phyloP scores from a whole-genome alignment of 257 asterid genomes.

The Sherardia arvensis region DNA sequence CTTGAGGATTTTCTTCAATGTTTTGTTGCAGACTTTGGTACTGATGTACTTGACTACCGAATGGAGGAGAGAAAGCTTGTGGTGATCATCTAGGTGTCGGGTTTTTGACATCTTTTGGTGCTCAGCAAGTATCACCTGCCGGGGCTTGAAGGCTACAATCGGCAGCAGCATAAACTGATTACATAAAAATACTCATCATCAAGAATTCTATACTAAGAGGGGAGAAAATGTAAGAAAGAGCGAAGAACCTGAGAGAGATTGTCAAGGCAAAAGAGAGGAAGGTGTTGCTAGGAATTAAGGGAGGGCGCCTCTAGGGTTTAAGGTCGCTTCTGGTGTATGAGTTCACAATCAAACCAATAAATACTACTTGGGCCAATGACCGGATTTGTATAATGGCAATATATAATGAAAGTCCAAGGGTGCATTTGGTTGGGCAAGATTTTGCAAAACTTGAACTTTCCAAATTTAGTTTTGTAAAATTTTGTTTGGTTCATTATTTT shows the following conservation, averaged over 20 bases:
- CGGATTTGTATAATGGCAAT: no score
- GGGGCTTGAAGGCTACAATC: conserved; percentile 25
- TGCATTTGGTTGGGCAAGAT: no score
- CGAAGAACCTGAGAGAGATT: not conserved
- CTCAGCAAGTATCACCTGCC: conserved; percentile 25
- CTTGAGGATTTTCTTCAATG: conserved; percentile 24
- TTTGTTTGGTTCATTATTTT: no score
- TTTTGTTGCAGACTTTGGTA: conserved; percentile 21
- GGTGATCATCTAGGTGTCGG: not conserved
- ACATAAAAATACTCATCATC: not conserved
- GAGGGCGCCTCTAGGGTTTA: not conserved
- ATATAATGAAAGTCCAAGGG: no score
- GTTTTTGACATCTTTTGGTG: conserved; percentile 13
- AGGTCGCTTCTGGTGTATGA: no score
- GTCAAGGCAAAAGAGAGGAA: not conserved
- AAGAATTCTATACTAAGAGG: not conserved
- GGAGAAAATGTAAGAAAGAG: not conserved
- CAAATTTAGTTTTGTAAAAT: no score
- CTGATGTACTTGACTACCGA: conserved; percentile 20
- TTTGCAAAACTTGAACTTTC: no score
- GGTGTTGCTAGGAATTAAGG: not conserved
- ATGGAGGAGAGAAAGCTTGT: conserved; percentile 15
- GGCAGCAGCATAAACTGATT: conserved; percentile 5
- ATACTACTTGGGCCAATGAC: no score
- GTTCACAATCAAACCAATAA: no score